These are phyloP conservation scores for Staphylotrichum longicolle DNA, from an alignment of 495 filamentous ascomycete genomes.

Conservation along the genomic window DNA sequence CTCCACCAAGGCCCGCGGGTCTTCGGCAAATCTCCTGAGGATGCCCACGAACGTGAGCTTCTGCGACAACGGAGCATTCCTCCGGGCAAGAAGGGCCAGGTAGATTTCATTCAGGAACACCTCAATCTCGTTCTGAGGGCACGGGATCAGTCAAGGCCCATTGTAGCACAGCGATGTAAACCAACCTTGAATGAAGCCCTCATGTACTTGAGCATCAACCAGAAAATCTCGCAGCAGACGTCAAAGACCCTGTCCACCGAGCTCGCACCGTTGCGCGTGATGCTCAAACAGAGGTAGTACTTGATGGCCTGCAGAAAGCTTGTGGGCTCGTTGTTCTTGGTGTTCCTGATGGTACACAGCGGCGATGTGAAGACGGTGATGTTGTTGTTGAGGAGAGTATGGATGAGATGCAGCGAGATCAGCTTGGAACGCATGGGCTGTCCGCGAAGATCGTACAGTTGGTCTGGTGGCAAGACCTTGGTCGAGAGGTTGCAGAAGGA, in stretches of 20 bases:
- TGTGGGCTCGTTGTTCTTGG: conserved; percentile 77
- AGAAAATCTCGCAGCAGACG: conserved; percentile 95
- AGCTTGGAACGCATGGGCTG: conserved; percentile 97
- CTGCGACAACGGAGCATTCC: conserved; percentile 80
- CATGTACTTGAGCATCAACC: conserved; percentile 92
- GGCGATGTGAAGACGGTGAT: conserved; percentile 84
- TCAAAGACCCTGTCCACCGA: conserved; percentile 90
- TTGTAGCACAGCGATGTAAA: background rate
- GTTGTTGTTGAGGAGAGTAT: conserved; percentile 90
- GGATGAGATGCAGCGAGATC: conserved; percentile 89
- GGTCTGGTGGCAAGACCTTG: conserved; percentile 81
- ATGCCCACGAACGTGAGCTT: conserved; percentile 89
- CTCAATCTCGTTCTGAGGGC: conserved; percentile 83
- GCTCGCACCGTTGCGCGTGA: conserved; percentile 92
- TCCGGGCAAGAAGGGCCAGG: conserved; percentile 84
- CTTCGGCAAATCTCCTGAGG: conserved; percentile 75
- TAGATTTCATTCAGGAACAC: conserved; percentile 98
- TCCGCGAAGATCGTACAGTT: conserved; percentile 86
- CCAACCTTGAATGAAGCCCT: conserved; percentile 85
- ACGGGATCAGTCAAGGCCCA: conserved; percentile 15
- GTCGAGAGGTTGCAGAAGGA: conserved; percentile 97
- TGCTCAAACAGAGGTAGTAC: conserved; percentile 89
- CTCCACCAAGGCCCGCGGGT: conserved; percentile 88
- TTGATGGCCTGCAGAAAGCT: conserved; percentile 93
- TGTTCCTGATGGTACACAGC: conserved; percentile 82